Evolutionary conservation across 106 monocot genomes (phyloP).

Genomic region (Gastrodia elata): DNA sequence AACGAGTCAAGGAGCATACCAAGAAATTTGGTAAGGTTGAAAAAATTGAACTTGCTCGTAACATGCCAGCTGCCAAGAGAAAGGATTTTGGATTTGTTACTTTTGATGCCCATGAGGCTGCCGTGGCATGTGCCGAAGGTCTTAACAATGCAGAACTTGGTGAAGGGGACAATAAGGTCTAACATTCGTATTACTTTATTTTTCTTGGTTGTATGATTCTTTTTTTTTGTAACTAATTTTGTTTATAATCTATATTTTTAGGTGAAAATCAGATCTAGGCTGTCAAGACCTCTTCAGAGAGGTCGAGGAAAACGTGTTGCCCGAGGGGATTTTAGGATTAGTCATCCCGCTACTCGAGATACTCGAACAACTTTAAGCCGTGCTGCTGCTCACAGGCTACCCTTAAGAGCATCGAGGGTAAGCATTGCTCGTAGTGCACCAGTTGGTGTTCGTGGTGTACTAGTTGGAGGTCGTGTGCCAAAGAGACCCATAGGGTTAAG

Average conservation of each 20-base stretch:
- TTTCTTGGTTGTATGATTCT: not conserved
- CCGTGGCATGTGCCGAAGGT: constrained; percentile 74
- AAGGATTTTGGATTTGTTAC: constrained; percentile 96
- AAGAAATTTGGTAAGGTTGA: constrained; percentile 86
- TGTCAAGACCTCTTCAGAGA: constrained; percentile 75
- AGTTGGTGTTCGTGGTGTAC: constrained; percentile 19
- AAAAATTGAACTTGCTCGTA: constrained; percentile 86
- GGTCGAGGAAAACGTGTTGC: constrained; percentile 45
- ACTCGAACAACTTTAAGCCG: constrained; percentile 32
- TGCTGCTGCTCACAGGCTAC: constrained; percentile 29
- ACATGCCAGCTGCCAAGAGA: constrained; percentile 93
- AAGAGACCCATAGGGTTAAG: constrained; percentile 38
- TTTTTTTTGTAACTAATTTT: not conserved
- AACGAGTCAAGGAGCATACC: constrained; percentile 57
- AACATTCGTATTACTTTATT: not conserved
- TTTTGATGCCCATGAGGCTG: constrained; percentile 84
- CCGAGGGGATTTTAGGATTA: constrained; percentile 46
- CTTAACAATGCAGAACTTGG: constrained; percentile 79
- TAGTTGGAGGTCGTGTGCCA: constrained; percentile 21
- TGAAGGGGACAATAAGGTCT: constrained; percentile 83
- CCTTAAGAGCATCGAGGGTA: constrained; percentile 16
- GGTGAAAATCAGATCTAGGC: constrained; percentile 82
- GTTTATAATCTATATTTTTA: constrained; percentile 10
- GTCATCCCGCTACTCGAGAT: constrained; percentile 18
- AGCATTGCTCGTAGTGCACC: constrained; percentile 18